Conservation (phyloP, 768 basidiomycete genomes). For the Gymnopilus dilepis region DNA sequence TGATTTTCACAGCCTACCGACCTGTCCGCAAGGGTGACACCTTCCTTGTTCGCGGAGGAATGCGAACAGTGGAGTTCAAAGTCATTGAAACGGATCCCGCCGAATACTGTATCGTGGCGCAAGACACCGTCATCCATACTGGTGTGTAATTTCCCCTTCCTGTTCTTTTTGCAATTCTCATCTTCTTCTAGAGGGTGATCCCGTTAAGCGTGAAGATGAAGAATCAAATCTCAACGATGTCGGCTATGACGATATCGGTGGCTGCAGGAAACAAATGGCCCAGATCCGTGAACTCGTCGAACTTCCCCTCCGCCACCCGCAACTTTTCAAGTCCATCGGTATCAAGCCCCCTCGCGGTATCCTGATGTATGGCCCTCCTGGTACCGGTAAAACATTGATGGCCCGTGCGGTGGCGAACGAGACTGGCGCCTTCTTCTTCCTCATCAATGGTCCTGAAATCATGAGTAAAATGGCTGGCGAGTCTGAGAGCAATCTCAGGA, state of each 20-base stretch:
- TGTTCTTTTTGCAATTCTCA: slow-evolving; percentile 21
- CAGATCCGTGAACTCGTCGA: slow-evolving; percentile 99
- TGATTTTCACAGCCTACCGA: slow-evolving; percentile 72
- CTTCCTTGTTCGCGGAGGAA: slow-evolving; percentile 98
- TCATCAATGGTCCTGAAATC: slow-evolving; percentile 99
- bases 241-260: slow-evolving; percentile 99
- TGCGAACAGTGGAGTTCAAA: slow-evolving; percentile 99
- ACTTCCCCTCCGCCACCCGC: slow-evolving; percentile 95
- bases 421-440: slow-evolving; percentile 99
- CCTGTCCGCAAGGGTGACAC: slow-evolving; percentile 98
- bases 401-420: slow-evolving; percentile 99
- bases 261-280: slow-evolving; percentile 99
- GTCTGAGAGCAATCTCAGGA: slow-evolving; percentile 94
- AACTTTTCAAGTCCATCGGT: slow-evolving; percentile 99
- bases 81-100: slow-evolving; percentile 98
- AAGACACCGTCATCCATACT: slow-evolving; percentile 97
- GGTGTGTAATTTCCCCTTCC: slow-evolving; percentile 46
- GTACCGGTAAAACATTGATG: slow-evolving; percentile 99
- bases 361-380: slow-evolving; percentile 97
- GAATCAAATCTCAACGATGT: slow-evolving; percentile 96
- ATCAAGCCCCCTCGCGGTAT: slow-evolving; percentile 99
- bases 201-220: slow-evolving; percentile 98
- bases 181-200: slow-evolving; percentile 81
- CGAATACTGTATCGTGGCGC: slow-evolving; percentile 98
- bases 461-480: slow-evolving; percentile 99